A percentile compares a stretch with the other conserved stretches of the same genome.
phyloP scores from a whole-genome alignment of 176 grass and related monocot species.

The Areca catechu region DNA sequence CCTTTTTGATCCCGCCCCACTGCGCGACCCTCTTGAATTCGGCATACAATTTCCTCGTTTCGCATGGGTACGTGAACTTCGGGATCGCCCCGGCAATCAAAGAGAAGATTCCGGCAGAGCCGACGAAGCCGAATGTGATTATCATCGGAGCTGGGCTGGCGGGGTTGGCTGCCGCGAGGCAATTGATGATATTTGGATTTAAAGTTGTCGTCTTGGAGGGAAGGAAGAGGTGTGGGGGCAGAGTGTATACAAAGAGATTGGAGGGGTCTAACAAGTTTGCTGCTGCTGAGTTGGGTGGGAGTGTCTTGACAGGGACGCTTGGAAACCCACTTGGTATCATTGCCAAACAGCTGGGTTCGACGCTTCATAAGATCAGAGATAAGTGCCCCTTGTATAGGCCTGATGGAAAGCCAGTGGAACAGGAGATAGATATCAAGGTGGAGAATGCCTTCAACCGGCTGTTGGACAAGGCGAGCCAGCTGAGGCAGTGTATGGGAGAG shows the following conservation, averaged over 20 bases:
- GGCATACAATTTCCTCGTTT: slow-evolving; percentile 77
- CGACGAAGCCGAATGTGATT: slow-evolving; percentile 54
- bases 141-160: slow-evolving; percentile 73
- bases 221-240: slow-evolving; percentile 72
- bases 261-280: slow-evolving; percentile 62
- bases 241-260: slow-evolving; percentile 97
- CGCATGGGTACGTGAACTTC: slow-evolving; percentile 81
- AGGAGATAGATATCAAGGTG: slow-evolving; percentile 77
- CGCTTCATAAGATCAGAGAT: slow-evolving; percentile 84
- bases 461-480: slow-evolving; percentile 64
- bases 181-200: slow-evolving; percentile 66
- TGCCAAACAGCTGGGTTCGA: slow-evolving; percentile 58
- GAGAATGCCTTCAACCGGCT: slow-evolving; percentile 79
- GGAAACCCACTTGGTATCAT: slow-evolving; percentile 75
- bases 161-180: slow-evolving; percentile 69
- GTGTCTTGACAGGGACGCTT: slow-evolving; percentile 73
- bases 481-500: slow-evolving; percentile 72
- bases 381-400: slow-evolving; percentile 79
- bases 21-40: slow-evolving; percentile 69
- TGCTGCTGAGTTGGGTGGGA: slow-evolving; percentile 79
- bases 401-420: slow-evolving; percentile 65
- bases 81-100: slow-evolving; percentile 78
- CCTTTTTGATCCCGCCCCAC: slow-evolving; percentile 58
- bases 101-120: slow-evolving; percentile 61
- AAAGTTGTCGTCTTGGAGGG: slow-evolving; percentile 83